These are phyloP conservation scores for Hawksworthiomyces lignivorus DNA, from an alignment of 2,329 filamentous ascomycete genomes.

Conservation along the genomic window DNA sequence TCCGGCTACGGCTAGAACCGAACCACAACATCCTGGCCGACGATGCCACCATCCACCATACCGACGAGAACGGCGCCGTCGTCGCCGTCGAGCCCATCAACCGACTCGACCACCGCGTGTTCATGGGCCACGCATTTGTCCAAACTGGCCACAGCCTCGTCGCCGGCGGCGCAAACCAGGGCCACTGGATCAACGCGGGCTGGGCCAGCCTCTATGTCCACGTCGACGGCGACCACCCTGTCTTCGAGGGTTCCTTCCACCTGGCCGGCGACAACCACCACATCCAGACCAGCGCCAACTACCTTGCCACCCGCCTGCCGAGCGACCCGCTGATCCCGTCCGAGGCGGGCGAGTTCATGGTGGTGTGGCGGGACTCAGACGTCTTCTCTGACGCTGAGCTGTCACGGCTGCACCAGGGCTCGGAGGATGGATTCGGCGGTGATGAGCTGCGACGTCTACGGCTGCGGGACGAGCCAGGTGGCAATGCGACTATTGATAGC, in stretches of 20 bases:
- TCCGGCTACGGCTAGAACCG: conserved; percentile 77
- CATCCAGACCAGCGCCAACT: conserved; percentile 68
- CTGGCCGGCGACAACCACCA: conserved; percentile 79
- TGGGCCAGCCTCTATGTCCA: conserved; percentile 79
- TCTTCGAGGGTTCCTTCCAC: conserved; percentile 87
- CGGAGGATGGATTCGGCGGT: conserved; percentile 26
- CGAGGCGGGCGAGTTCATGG: conserved; percentile 65
- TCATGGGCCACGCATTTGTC: conserved; percentile 70
- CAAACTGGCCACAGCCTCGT: conserved; percentile 51
- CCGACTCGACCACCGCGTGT: conserved; percentile 71
- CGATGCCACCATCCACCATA: conserved; percentile 64
- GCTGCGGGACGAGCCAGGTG: conserved; percentile 21
- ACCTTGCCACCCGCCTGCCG: conserved; percentile 61
- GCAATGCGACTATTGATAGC: background rate
- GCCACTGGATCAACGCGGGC: conserved; percentile 70
- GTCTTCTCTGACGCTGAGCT: conserved; percentile 52
- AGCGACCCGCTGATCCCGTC: conserved; percentile 61
- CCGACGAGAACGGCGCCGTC: conserved; percentile 65
- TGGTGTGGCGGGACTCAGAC: conserved; percentile 89
- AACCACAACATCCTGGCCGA: conserved; percentile 84
- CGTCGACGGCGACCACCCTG: conserved; percentile 65
- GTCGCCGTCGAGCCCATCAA: conserved; percentile 60
- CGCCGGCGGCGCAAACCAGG: conserved; percentile 31
- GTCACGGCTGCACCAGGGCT: conserved; percentile 41
- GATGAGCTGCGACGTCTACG: conserved; percentile 22